Conservation (phyloP, 2,329 filamentous ascomycete genomes). For the Sporothrix mexicana region DNA sequence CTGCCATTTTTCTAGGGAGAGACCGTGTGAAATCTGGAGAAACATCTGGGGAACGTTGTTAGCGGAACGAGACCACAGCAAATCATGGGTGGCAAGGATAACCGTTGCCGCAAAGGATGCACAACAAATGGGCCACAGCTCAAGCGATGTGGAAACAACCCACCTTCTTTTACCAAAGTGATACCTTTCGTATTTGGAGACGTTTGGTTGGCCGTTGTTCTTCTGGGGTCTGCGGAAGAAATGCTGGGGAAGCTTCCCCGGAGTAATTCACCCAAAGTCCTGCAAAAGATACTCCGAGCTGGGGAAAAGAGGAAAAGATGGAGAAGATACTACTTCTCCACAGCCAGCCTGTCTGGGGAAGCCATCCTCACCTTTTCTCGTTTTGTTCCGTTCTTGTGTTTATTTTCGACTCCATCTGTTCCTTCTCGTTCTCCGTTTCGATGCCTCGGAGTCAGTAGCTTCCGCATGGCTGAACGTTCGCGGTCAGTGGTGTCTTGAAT, state of each 20-base stretch:
- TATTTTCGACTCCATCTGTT: no score
- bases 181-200: background rate
- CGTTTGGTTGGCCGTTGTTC: background rate
- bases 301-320: background rate
- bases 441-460: no score
- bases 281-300: conserved; percentile 4
- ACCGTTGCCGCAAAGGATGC: conserved; percentile 15
- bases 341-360: background rate
- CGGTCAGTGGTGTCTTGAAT: no score
- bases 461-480: no score
- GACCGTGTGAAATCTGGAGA: background rate
- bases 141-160: conserved; percentile 5
- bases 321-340: background rate
- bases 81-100: background rate
- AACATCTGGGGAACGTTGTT: background rate
- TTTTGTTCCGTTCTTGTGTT: background rate
- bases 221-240: background rate
- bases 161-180: background rate
- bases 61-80: background rate
- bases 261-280: background rate
- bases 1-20: background rate
- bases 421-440: no score
- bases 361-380: background rate
- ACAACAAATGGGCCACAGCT: background rate
- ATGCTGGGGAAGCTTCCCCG: background rate